Evolutionary conservation across 805 yeast species (phyloP), one percentile per base, ranked within the genome.

Genomic region (Blastobotrys mokoenaii): DNA sequence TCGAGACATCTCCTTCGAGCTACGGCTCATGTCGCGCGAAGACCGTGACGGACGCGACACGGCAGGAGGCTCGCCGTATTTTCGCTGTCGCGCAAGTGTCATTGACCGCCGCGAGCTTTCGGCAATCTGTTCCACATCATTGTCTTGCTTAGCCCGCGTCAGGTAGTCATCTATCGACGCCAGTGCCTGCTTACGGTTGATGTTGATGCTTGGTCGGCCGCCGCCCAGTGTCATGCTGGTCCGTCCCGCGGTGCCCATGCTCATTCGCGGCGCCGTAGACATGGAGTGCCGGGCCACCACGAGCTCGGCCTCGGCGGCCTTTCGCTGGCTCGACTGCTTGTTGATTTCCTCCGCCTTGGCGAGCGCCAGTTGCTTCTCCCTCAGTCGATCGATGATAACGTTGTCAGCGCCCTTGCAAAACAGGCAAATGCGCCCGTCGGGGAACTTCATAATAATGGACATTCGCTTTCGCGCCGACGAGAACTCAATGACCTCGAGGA

Each of bases 341-440:
- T 79, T 63, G 6, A 87, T 73, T 45, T 86, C 87, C n/a, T 64
- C 67, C 38, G 81, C 74, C 58, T 83, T 86, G n/a, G 62, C 58
- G 16, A 66, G 63, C 0, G 94, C 96, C 41, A 82, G 43, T 1
- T 73, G 75, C 0, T 74, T 53, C 51, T 80, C 69, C 46, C 70
- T 72, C 47, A 93, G 68, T 47, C 84, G 73, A 43, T 89, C 95
- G 43, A 89, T 61, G 41, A 93, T 85, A 9, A 90, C 74, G 56
- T 86, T 86, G 62, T 93, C 98, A 1, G 99, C 98, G 45, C 98
- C 99, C 65, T 93, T 93, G 65, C 96, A 87, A 37, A 93, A 68
- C 51, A 93, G 58, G 39, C 90, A 77, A 17, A 88, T 73, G 47
- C 83, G 73, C 5, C 77, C 77, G 59, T 84, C 83, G 0, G 97